These are phyloP conservation scores for Ceratocystis smalleyi DNA, from an alignment of 2,329 filamentous ascomycete species.

Conservation along the genomic window DNA sequence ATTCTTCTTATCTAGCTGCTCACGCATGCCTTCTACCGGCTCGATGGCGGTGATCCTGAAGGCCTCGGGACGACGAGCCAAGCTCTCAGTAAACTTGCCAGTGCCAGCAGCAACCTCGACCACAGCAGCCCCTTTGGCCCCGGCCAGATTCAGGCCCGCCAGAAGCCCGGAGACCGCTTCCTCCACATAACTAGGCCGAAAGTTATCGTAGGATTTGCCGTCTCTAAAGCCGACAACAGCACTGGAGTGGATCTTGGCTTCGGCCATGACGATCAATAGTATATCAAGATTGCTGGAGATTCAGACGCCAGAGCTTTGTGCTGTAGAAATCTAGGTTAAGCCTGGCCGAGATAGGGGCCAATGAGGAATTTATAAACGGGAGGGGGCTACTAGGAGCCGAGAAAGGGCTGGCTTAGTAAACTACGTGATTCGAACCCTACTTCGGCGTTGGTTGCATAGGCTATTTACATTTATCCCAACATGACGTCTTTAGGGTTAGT, in stretches of 20 bases:
- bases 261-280: slow-evolving; percentile 15
- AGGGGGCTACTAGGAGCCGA: no score
- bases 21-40: slow-evolving; percentile 50
- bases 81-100: slow-evolving; percentile 52
- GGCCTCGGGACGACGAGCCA: slow-evolving; percentile 42
- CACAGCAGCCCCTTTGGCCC: slow-evolving; percentile 32
- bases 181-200: slow-evolving; percentile 51
- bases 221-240: slow-evolving; percentile 47
- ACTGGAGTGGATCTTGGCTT: slow-evolving; percentile 35
- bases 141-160: slow-evolving; percentile 35
- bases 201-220: slow-evolving; percentile 47
- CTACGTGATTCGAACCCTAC: background rate
- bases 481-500: background rate
- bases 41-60: slow-evolving; percentile 48
- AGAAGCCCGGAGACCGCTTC: slow-evolving; percentile 45
- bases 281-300: background rate
- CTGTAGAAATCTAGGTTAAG: background rate
- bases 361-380: no score
- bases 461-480: background rate
- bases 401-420: background rate
- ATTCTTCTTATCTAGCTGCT: slow-evolving; percentile 41
- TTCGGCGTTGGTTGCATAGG: background rate
- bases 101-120: slow-evolving; percentile 54
- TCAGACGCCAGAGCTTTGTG: background rate
- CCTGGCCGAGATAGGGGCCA: background rate